Percentiles rank a stretch among this genome's conserved stretches.
Conservation (phyloP, 2,329 filamentous ascomycete genomes). For the Bipolaris oryzae region DNA sequence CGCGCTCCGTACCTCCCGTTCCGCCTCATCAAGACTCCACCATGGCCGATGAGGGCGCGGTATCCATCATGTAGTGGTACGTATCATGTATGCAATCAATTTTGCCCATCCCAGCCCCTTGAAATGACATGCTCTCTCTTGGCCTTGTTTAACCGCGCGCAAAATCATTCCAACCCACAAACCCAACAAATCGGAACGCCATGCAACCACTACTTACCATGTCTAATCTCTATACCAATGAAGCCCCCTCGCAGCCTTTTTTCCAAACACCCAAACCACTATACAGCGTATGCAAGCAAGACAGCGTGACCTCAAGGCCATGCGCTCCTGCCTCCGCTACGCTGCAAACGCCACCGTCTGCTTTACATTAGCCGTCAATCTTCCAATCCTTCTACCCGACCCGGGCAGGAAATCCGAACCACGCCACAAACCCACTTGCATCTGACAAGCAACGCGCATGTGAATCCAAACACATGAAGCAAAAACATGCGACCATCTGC, state of each 20-base stretch:
- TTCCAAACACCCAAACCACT: slow-evolving; percentile 5
- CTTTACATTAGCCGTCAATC: slow-evolving; percentile 12
- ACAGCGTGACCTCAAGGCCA: slow-evolving; percentile 12
- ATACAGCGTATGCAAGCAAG: slow-evolving; percentile 8
- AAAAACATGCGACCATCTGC: background rate
- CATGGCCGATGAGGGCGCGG: background rate
- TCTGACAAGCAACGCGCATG: background rate
- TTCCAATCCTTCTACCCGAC: slow-evolving; percentile 16
- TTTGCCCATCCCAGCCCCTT: background rate
- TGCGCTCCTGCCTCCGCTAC: slow-evolving; percentile 9
- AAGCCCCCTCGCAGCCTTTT: background rate
- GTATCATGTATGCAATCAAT: slow-evolving; percentile 1
- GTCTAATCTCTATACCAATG: slow-evolving; percentile 1
- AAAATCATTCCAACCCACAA: background rate
- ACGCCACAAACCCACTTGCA: slow-evolving; percentile 8
- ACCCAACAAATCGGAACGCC: slow-evolving; percentile 3
- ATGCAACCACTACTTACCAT: slow-evolving; percentile 13
- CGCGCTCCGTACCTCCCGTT: slow-evolving; percentile 19
- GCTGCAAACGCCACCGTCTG: background rate
- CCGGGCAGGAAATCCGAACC: slow-evolving; percentile 12
- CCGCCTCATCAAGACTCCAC: slow-evolving; percentile 10
- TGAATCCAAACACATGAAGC: background rate
- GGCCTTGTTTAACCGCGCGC: background rate
- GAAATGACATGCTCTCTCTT: slow-evolving; percentile 1
- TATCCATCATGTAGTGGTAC: slow-evolving; percentile 5